A percentile compares a stretch with the other conserved stretches of the same genome.
Evolutionary conservation across 257 asterid species (phyloP).

Genomic region (Nicotiana benthamiana): DNA sequence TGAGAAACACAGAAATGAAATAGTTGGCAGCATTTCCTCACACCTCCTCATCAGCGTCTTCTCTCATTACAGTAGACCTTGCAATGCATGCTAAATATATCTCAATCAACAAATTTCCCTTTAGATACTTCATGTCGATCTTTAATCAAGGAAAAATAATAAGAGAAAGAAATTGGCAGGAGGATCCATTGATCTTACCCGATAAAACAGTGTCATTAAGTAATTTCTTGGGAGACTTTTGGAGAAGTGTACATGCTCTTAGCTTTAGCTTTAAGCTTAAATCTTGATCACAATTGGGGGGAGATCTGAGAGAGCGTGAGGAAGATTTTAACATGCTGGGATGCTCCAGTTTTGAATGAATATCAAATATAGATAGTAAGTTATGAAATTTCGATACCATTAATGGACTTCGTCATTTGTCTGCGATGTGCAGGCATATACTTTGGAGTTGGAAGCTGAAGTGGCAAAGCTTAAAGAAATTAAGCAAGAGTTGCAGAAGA

Average conservation of each 20-base stretch:
- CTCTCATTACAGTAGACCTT: not conserved
- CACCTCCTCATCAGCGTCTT: not conserved
- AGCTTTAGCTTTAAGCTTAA: not conserved
- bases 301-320: not conserved
- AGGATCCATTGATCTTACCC: not conserved
- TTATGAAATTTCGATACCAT: not conserved
- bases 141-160: not conserved
- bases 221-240: not conserved
- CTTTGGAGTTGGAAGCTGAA: slow-evolving; percentile 40
- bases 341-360: not conserved
- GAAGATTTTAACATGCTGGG: not conserved
- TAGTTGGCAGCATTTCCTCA: not conserved
- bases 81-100: not conserved
- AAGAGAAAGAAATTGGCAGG: not conserved
- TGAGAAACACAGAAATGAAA: not conserved
- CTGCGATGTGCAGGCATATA: slow-evolving; percentile 24
- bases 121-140: not conserved
- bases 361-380: not conserved
- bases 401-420: slow-evolving; percentile 4
- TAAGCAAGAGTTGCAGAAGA: slow-evolving; percentile 26
- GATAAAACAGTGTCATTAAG: not conserved
- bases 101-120: not conserved
- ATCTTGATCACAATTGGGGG: not conserved
- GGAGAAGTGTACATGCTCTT: not conserved
- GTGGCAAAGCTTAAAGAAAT: slow-evolving; percentile 35